A percentile compares a stretch with the other conserved stretches of the same genome.
Conservation (phyloP, 345 rosid genomes). For the Linum lewisii region DNA sequence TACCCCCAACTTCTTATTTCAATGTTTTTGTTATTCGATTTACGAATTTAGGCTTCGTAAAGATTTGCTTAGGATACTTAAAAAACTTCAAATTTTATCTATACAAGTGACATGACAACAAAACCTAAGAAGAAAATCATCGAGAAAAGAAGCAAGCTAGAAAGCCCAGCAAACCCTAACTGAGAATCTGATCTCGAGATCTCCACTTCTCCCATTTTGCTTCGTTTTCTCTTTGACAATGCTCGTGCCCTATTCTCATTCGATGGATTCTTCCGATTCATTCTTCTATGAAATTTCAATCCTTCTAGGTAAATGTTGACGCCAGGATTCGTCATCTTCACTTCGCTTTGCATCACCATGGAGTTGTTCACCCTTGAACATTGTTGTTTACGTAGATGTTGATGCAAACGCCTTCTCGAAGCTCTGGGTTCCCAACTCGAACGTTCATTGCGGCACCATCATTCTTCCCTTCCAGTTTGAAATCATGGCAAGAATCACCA, state of each 20-base stretch:
- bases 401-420: slow-evolving; percentile 26
- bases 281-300: not conserved
- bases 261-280: not conserved
- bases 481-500: slow-evolving; percentile 11
- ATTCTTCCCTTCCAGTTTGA: slow-evolving; percentile 48
- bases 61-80: too few species aligned
- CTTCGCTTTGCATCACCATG: slow-evolving; percentile 27
- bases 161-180: not conserved
- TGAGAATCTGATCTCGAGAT: not conserved
- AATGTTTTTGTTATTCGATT: too few species aligned
- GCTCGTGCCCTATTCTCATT: too few species aligned
- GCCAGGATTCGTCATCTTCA: slow-evolving; percentile 34
- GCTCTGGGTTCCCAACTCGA: slow-evolving; percentile 21
- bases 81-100: too few species aligned
- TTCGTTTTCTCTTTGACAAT: not conserved
- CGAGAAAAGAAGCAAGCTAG: not conserved
- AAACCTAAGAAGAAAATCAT: not conserved
- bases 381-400: slow-evolving; percentile 46
- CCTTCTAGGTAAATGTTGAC: slow-evolving; percentile 17
- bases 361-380: slow-evolving; percentile 38
- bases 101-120: not conserved
- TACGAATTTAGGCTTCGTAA: too few species aligned
- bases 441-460: slow-evolving; percentile 49
- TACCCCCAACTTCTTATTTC: too few species aligned
- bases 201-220: not conserved